phyloP scores from a whole-genome alignment of 1,139 yeast genomes.

The Pichia sp. region DNA sequence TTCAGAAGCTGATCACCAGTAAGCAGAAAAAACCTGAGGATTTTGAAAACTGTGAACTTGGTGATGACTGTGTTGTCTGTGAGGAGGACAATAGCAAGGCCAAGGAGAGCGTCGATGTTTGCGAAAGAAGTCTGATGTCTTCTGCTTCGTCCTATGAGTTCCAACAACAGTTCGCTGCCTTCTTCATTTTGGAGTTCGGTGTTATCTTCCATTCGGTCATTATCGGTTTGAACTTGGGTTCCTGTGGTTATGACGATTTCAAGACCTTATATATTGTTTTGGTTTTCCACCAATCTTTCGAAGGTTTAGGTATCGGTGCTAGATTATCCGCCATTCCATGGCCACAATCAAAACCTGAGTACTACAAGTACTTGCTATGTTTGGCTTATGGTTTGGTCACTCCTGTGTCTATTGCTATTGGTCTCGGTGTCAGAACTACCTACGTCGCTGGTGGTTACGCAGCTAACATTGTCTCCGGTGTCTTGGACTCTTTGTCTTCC shows the following conservation, averaged over 20 bases:
- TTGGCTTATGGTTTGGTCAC: conserved; percentile 61
- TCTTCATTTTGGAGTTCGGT: conserved; percentile 53
- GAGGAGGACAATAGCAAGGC: conserved; percentile 7
- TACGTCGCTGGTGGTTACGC: conserved; percentile 55
- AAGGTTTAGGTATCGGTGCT: conserved; percentile 88
- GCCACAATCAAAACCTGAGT: conserved; percentile 41
- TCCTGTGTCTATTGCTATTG: conserved; percentile 83
- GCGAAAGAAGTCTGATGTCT: conserved; percentile 39
- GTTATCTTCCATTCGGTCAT: conserved; percentile 55
- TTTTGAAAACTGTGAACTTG: conserved; percentile 12
- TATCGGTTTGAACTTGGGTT: conserved; percentile 51
- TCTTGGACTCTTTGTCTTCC: conserved; percentile 77
- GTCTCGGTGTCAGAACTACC: conserved; percentile 71
- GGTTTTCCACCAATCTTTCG: conserved; percentile 88
- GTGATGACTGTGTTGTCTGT: conserved; percentile 9
- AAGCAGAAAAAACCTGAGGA: background rate
- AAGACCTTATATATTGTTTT: conserved; percentile 71
- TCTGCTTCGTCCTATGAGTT: conserved; percentile 41
- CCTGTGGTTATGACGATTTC: conserved; percentile 63
- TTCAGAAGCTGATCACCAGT: conserved; percentile 16
- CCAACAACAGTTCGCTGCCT: conserved; percentile 21
- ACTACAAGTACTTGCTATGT: conserved; percentile 24
- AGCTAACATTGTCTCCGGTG: conserved; percentile 70
- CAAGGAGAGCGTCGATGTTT: conserved; percentile 15
- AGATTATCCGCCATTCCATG: conserved; percentile 72